Base-by-base conservation (phyloP, 1,284 basidiomycete species). In the Grifola frondosa region DNA sequence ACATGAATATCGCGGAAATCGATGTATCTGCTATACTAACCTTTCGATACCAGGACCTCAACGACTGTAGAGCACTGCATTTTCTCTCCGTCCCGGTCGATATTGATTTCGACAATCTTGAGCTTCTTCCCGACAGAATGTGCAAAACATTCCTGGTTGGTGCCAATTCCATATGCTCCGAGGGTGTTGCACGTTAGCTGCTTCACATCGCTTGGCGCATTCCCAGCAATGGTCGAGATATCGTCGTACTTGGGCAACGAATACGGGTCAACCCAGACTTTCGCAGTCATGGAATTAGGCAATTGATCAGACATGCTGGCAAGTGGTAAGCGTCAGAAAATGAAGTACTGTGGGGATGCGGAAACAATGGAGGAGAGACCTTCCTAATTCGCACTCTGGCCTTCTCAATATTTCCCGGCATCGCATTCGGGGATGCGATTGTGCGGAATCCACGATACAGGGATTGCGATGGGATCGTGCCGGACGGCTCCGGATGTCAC, bases 111-210 rank as follows among this genome's bases (percentile, higher is more conserved):
- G 15, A 75, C 68, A 38, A 84, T 80, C 51, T 67, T 73, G 41
- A 83, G 75, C 0, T 70, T 62, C 54, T 74, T 75, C 7, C 83
- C 82, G 30, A 83, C 76, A 34, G 67, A 64, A 52, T 78, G 69
- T 3, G 78, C 83, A 42, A 85, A 85, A 40, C 70, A 74, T 19
- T 77, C 74, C 37, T 73, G 68, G 44, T 71, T 69, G 41, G 71
- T 71, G 11, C 81, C 83, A 15, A 84, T 80, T 16, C 83, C 83
- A 46, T 85, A 86, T 16, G 74, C 67, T 44, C 75, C 76, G 59
- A 78, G 80, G 1, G 79, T 81, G 61, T 85, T 85, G 50, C 76
- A 69, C 40, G 73, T 77, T 38, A 86, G 70, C 49, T 80, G 80
- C 54, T 86, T 86, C 36, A 81, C 71, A 49, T 70, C 71, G 46